Evolutionary conservation across 78 protist species (phyloP), one percentile per base, ranked within the genome.

Genomic region (Neovahlkampfia damariscottae): DNA sequence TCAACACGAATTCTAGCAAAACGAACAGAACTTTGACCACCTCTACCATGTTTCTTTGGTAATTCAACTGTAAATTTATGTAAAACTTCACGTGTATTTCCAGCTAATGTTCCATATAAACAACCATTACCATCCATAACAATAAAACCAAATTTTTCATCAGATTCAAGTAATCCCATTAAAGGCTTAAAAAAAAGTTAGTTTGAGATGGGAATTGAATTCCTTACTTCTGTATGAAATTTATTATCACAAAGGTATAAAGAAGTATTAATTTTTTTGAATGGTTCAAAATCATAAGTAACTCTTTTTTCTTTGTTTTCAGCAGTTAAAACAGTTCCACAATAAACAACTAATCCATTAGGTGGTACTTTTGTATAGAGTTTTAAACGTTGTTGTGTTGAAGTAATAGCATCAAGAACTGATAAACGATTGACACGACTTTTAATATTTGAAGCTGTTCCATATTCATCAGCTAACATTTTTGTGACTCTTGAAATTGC

Each of bases 1-100:
- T 96, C 99, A 62, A 89, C 41, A 35, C 99, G 97, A 27, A 98
- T 80, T 79, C 99, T 96, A 62, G 97, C 97, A 58, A 98, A 98
- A 84, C 99, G 99, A 28, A 91, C 83, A 28, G 99, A 94, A 0
- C 99, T 97, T 91, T 97, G 99, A 40, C 98, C 99, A 70, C 98
- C 98, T 3, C 98, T 83, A 32, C 99, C 98, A 88, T 98, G 99
- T 89, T 98, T 98, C 95, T 97, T 97, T 34, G 99, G 99, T 9
- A 98, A 90, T 28, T 98, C 99, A 38, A 97, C 99, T 3, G 93
- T 40, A 85, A 97, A 88, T 77, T 89, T 93, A 69, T 91, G 96
- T n/a, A 98, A 74, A 1, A 96, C 80, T 6, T 87, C 92, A 28
- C 98, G 83, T 2, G 95, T 82, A 89, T 85, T 96, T 30, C 99